These are phyloP conservation scores for Lagenidium giganteum DNA, from an alignment of 352 stramenopile species.

Conservation along the genomic window DNA sequence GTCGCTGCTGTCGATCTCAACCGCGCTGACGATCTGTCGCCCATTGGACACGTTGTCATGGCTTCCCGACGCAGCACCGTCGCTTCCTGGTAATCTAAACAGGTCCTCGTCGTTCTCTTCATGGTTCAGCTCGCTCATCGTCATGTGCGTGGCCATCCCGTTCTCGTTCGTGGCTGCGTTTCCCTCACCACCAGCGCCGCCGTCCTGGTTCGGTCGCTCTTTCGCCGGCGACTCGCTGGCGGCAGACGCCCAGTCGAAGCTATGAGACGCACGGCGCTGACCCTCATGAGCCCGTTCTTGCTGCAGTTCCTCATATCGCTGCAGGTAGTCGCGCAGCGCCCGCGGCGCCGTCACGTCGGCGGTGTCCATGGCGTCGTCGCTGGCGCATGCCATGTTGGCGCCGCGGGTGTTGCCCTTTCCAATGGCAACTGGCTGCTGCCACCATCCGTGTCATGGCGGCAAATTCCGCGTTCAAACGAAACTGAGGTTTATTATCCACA, in stretches of 20 bases:
- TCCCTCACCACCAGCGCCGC: too few relatives aligned
- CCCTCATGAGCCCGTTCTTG: slow-evolving; percentile 24
- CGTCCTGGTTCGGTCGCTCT: too few relatives aligned
- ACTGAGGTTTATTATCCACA: too few relatives aligned
- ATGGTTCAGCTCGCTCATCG: not conserved
- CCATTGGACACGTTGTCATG: not conserved
- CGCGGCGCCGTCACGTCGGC: too few relatives aligned
- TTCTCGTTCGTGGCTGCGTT: not conserved
- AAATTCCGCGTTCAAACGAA: too few relatives aligned
- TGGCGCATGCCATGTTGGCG: too few relatives aligned
- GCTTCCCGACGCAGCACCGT: slow-evolving; percentile 18
- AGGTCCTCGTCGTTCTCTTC: slow-evolving; percentile 8
- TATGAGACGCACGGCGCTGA: slow-evolving; percentile 15
- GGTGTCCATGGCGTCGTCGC: slow-evolving; percentile 16
- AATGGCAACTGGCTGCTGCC: too few relatives aligned
- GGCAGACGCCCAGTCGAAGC: too few relatives aligned
- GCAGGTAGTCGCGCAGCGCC: slow-evolving; percentile 24
- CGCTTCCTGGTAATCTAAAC: slow-evolving; percentile 31
- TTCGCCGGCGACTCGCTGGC: too few relatives aligned
- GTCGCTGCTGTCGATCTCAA: too few relatives aligned
- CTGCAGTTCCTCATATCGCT: slow-evolving; percentile 49
- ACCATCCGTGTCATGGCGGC: too few relatives aligned
- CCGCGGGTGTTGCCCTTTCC: too few relatives aligned
- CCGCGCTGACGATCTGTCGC: slow-evolving; percentile 11
- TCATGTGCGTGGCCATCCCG: not conserved